These are phyloP conservation scores for Tranzscheliella williamsii DNA, from an alignment of 1,284 basidiomycete species.

Conservation along the genomic window DNA sequence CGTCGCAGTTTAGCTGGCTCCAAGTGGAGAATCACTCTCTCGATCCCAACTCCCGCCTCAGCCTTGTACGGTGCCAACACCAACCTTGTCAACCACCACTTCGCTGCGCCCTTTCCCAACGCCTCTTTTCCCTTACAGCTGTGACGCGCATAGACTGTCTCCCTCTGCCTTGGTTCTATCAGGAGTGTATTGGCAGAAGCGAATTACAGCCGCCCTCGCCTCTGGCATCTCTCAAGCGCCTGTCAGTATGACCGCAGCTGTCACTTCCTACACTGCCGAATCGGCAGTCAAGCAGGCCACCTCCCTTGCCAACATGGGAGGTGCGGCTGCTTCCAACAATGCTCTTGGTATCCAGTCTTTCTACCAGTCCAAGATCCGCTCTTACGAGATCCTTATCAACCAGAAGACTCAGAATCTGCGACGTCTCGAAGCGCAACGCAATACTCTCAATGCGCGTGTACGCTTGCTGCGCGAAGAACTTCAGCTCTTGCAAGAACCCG, in stretches of 20 bases:
- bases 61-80: too few relatives aligned
- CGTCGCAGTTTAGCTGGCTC: background rate
- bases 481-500: slow-evolving; percentile 92
- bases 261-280: slow-evolving; percentile 23
- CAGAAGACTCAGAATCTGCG: slow-evolving; percentile 95
- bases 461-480: slow-evolving; percentile 81
- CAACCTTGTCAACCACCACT: too few relatives aligned
- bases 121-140: too few relatives aligned
- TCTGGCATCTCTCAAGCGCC: too few relatives aligned
- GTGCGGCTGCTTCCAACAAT: slow-evolving; percentile 28
- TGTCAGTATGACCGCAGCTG: slow-evolving; percentile 26
- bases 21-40: slow-evolving; percentile 3
- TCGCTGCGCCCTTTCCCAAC: too few relatives aligned
- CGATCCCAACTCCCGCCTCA: too few relatives aligned
- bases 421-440: slow-evolving; percentile 92
- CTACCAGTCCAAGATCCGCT: slow-evolving; percentile 93
- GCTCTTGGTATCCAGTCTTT: slow-evolving; percentile 69
- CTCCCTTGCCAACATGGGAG: slow-evolving; percentile 29
- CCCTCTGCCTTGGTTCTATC: too few relatives aligned
- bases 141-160: background rate
- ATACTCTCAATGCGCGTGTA: slow-evolving; percentile 94
- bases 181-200: too few relatives aligned
- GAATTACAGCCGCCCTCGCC: too few relatives aligned
- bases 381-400: slow-evolving; percentile 87
- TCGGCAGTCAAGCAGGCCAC: slow-evolving; percentile 4